Percentiles rank a stretch among this genome's conserved stretches.
Conservation (phyloP, 1,284 basidiomycete species). For the Phylloboletellus chloephorus region DNA sequence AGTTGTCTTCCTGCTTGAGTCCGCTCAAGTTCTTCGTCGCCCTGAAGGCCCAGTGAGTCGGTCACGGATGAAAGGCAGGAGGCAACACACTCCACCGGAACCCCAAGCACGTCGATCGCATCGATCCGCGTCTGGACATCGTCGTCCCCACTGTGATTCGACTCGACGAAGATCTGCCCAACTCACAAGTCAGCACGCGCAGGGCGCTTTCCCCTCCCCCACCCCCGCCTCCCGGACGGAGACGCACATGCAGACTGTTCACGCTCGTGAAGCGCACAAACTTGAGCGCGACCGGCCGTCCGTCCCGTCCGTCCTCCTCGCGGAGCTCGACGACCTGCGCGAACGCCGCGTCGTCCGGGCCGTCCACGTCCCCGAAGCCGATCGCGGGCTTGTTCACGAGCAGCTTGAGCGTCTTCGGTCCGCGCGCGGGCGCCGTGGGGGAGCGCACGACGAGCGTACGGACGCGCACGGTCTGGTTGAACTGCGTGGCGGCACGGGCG, state of each 20-base stretch:
- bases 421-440: conserved; percentile 44
- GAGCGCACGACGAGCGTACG: conserved; percentile 64
- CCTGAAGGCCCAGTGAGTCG: conserved; percentile 31
- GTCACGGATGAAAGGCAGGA: not conserved
- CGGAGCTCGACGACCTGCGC: conserved; percentile 53
- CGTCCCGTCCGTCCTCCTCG: conserved; percentile 48
- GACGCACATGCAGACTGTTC: conserved; percentile 62
- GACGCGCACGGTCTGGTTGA: conserved; percentile 75
- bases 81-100: conserved; percentile 52
- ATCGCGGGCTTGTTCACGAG: conserved; percentile 62
- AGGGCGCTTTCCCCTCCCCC: no score
- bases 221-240: not conserved
- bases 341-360: conserved; percentile 42
- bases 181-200: not conserved
- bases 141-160: conserved; percentile 71
- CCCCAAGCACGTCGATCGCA: conserved; percentile 67
- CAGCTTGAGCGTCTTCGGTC: conserved; percentile 63
- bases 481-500: no score
- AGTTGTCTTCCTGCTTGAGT: conserved; percentile 45
- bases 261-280: conserved; percentile 80
- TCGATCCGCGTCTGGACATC: conserved; percentile 64
- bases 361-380: conserved; percentile 64
- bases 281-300: conserved; percentile 56
- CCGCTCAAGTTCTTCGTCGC: conserved; percentile 54
- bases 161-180: conserved; percentile 66